Conservation (phyloP, 1,139 yeast species). For the Zygosaccharomyces pseudobailii region DNA sequence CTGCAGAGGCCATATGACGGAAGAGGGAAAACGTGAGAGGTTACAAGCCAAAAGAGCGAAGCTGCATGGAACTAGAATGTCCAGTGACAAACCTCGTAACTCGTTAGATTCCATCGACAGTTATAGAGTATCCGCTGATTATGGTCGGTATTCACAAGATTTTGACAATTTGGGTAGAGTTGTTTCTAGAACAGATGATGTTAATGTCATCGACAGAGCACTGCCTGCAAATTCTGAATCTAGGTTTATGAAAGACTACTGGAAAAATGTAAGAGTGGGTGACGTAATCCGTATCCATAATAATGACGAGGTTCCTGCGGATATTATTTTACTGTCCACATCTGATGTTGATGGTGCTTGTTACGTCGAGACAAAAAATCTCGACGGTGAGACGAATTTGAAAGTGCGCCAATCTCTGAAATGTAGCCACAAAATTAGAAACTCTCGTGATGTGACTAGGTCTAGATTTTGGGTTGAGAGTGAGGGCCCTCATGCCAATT, state of each 20-base stretch:
- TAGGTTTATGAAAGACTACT: conserved; percentile 62
- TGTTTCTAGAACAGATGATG: conserved; percentile 17
- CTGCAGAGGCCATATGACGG: conserved; percentile 36
- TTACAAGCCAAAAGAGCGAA: conserved; percentile 23
- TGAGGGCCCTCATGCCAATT: conserved; percentile 81
- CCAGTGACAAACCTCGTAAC: conserved; percentile 25
- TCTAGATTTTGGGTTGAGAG: conserved; percentile 82
- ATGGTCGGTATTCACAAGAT: conserved; percentile 29
- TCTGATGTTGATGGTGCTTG: conserved; percentile 89
- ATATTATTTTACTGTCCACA: conserved; percentile 70
- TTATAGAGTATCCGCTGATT: conserved; percentile 30
- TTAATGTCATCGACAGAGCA: conserved; percentile 26
- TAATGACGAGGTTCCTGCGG: conserved; percentile 94
- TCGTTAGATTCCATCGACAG: conserved; percentile 33
- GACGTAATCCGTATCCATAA: conserved; percentile 79
- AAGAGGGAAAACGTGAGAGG: conserved; percentile 36
- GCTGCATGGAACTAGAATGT: conserved; percentile 15
- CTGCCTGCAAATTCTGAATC: conserved; percentile 29
- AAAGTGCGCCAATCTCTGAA: conserved; percentile 73
- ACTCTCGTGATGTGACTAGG: conserved; percentile 66
- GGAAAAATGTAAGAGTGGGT: conserved; percentile 91
- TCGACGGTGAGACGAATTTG: conserved; percentile 94
- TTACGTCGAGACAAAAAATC: conserved; percentile 87
- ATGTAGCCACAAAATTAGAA: conserved; percentile 61
- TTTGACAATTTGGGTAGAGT: conserved; percentile 20